phyloP scores from a whole-genome alignment of 331 rosid species.

The Telfairia occidentalis region DNA sequence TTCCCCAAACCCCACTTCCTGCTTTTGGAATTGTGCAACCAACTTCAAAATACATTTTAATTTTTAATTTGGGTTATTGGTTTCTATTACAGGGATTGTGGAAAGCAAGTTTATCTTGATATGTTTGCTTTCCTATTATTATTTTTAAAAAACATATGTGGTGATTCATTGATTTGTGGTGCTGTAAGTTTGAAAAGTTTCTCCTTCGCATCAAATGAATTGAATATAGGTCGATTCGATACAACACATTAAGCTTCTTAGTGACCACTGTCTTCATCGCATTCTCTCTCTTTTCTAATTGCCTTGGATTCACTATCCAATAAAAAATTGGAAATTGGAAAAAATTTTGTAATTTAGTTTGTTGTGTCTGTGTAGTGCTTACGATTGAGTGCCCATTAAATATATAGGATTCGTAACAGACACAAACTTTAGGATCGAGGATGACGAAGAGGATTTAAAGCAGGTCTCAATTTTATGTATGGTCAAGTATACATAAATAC shows the following conservation, averaged over 20 bases:
- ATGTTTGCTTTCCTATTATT: conserved; percentile 20
- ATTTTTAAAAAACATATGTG: not conserved
- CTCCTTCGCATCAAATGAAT: conserved; percentile 12
- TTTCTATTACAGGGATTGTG: conserved; percentile 85
- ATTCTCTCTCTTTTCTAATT: not conserved
- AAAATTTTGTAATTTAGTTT: not conserved
- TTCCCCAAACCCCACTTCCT: no score
- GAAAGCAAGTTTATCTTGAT: conserved; percentile 98
- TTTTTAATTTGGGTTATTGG: not conserved
- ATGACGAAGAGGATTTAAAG: no score
- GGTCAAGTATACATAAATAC: no score
- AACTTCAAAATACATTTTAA: no score
- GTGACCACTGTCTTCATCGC: conserved; percentile 32
- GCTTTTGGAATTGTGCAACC: no score
- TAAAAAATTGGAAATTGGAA: not conserved
- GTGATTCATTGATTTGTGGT: not conserved
- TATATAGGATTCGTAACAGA: no score
- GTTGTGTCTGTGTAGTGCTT: conserved; percentile 44
- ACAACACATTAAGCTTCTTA: conserved; percentile 99
- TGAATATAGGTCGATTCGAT: conserved; percentile 88
- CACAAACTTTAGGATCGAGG: no score
- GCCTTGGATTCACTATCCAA: no score
- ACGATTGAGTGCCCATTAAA: conserved; percentile 98
- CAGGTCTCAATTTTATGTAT: no score
- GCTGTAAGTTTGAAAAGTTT: not conserved